Evolutionary conservation across 805 yeast genomes (phyloP).

Genomic region (Starmera dryadoides): DNA sequence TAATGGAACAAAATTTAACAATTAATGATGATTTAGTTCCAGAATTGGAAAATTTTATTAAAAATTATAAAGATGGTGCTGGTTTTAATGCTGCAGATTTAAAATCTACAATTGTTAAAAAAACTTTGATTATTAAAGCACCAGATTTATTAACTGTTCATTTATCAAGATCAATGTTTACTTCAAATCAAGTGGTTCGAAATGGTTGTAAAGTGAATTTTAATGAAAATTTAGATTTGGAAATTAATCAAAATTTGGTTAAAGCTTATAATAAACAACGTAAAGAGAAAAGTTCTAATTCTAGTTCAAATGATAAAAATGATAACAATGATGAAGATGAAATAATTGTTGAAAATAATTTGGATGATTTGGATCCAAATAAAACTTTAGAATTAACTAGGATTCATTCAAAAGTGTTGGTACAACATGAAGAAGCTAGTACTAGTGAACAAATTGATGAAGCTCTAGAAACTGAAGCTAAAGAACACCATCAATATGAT

Average conservation of each 20-base stretch:
- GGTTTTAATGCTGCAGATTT: conserved; percentile 38
- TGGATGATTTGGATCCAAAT: conserved; percentile 24
- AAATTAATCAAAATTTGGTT: conserved; percentile 34
- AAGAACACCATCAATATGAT: not conserved
- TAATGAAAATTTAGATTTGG: conserved; percentile 44
- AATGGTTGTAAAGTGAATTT: conserved; percentile 69
- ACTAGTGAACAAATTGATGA: conserved; percentile 15
- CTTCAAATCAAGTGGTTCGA: conserved; percentile 59
- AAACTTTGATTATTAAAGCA: conserved; percentile 49
- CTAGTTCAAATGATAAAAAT: conserved; percentile 13
- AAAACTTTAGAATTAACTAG: conserved; percentile 15
- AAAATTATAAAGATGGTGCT: conserved; percentile 32
- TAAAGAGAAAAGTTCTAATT: conserved; percentile 2
- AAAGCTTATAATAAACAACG: conserved; percentile 10
- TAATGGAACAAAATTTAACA: conserved; percentile 27
- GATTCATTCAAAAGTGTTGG: conserved; percentile 18
- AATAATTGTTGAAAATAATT: conserved; percentile 47
- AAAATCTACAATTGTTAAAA: conserved; percentile 62
- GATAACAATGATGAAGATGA: conserved; percentile 28
- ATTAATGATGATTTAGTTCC: conserved; percentile 64
- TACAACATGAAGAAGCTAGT: conserved; percentile 9
- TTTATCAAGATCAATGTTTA: conserved; percentile 74
- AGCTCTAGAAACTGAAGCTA: conserved; percentile 16
- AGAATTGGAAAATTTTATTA: conserved; percentile 39
- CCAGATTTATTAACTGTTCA: conserved; percentile 78